phyloP scores from a whole-genome alignment of 2,329 filamentous ascomycete species.

The Xylariaceae sp. region DNA sequence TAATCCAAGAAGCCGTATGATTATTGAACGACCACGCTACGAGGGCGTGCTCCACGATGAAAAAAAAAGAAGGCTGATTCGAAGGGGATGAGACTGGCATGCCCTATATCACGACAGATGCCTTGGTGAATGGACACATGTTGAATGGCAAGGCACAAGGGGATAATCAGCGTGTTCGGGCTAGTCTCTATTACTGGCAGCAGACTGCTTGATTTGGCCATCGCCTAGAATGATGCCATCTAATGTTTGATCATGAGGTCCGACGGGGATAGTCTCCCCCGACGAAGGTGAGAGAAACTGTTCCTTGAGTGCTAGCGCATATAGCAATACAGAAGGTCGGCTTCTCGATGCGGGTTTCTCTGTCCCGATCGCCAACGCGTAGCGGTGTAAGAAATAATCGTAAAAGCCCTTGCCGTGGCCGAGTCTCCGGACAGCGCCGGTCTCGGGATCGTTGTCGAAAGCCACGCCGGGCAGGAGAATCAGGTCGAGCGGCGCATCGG shows the following conservation, averaged over 20 bases:
- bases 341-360: conserved; percentile 34
- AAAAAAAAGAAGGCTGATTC: conserved; percentile 7
- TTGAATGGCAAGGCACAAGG: conserved; percentile 10
- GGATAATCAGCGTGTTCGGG: conserved; percentile 20
- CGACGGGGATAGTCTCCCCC: conserved; percentile 66
- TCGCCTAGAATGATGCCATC: conserved; percentile 73
- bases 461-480: conserved; percentile 91
- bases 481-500: conserved; percentile 63
- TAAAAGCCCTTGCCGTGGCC: conserved; percentile 98
- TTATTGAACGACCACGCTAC: conserved; percentile 12
- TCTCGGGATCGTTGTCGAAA: conserved; percentile 63
- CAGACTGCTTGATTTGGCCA: conserved; percentile 52
- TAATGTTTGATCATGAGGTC: conserved; percentile 71
- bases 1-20: conserved; percentile 49
- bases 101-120: background rate
- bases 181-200: conserved; percentile 26
- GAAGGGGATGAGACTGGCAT: background rate
- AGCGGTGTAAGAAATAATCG: conserved; percentile 83
- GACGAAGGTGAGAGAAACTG: conserved; percentile 64
- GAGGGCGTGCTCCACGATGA: conserved; percentile 20
- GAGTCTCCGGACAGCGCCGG: conserved; percentile 62
- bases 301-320: conserved; percentile 80
- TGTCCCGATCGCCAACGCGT: conserved; percentile 43
- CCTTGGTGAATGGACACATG: background rate
- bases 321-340: conserved; percentile 46